Evolutionary conservation across 352 stramenopile genomes (phyloP), one percentile per base, ranked within the genome.

Genomic region (Phytopythium montanum): DNA sequence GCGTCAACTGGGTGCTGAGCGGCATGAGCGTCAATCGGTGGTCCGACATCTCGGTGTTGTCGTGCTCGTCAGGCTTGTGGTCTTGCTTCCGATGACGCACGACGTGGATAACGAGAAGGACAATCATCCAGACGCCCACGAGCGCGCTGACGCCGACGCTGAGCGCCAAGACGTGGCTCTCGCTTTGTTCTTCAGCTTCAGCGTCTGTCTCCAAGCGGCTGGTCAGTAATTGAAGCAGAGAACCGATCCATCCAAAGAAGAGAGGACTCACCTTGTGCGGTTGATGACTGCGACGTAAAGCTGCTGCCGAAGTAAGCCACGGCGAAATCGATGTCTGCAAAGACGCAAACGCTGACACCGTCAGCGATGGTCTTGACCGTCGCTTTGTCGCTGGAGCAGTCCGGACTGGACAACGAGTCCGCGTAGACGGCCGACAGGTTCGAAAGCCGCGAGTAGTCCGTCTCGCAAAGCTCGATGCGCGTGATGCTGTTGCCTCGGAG

Each of bases 41-140:
- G 25, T 34, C 33, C 16, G 38, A 29, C 31, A 14, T 10, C 25
- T 45, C 52, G 2, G 38, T 49, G 1, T 12, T 38, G 6, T 38
- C 25, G 19, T 26, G 4, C 1, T 16, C 23, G 19, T 1, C 33
- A 38, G 25, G 21, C 9, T 58, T 28, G 36, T 8, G 9, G 34
- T 23, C 8, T 18, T 34, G 34, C 36, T 58, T 58, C 25, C 39
- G 36, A 3, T 50, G 36, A 18, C 36, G 21, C 12, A 36, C 34
- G 5, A 56, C 28, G 52, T 78, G 67, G 18, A 59, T 59, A 51
- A 70, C 49, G 28, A 73, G 48, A 2, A 78, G 52, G 5, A 56
- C 61, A 5, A 75, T 39, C 56, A 75, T 75, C 70, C 67, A 75
- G 45, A 77, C 10, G n/a, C 60, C 71, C 48, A 77, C 68, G 38